Evolutionary conservation across 2,329 filamentous ascomycete genomes (phyloP).

Genomic region (Colletotrichum sp.): DNA sequence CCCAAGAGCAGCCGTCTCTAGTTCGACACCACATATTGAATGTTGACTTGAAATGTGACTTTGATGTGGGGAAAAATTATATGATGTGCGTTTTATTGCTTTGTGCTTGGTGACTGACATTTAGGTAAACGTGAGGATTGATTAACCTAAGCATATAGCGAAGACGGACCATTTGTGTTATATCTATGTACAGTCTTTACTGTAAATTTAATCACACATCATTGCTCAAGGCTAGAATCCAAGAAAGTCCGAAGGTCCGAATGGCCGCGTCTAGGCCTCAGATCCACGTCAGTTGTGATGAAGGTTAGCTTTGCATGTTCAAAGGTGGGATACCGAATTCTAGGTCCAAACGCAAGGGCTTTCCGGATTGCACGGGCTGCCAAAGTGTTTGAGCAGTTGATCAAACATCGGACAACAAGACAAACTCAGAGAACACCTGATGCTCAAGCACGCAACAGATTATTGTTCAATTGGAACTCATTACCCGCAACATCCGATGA

Average conservation of each 20-base stretch:
- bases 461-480: fast-evolving
- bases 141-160: no score
- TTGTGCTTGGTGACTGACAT: neutral
- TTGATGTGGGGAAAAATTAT: neutral
- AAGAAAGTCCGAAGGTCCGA: no score
- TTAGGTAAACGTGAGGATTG: neutral
- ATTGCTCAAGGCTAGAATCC: no score
- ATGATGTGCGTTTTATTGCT: neutral
- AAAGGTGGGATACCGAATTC: no score
- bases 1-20: neutral
- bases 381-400: neutral
- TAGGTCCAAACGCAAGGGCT: no score
- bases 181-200: no score
- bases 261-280: no score
- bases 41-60: neutral
- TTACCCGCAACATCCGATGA: no score
- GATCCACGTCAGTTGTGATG: no score
- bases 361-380: neutral
- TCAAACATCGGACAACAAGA: neutral
- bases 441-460: neutral
- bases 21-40: neutral
- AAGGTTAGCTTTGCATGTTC: no score
- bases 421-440: neutral
- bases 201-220: no score
- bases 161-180: no score